These are phyloP conservation scores for Sanghuangporus weigelae DNA, from an alignment of 1,284 basidiomycete genomes.

Conservation along the genomic window DNA sequence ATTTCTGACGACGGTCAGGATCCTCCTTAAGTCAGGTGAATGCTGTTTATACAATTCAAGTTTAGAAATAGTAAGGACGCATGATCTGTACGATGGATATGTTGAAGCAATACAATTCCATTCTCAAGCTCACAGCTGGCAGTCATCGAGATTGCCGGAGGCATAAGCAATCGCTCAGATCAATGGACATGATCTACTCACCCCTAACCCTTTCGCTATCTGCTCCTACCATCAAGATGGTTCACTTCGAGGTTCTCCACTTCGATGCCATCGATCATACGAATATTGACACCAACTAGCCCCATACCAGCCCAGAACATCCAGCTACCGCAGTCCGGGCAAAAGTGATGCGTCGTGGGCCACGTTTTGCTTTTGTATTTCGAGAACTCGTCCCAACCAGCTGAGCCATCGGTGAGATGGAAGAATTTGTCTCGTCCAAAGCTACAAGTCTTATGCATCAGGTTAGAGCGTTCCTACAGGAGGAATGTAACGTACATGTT, in stretches of 20 bases:
- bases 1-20: background rate
- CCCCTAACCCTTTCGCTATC: too few relatives aligned
- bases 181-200: too few relatives aligned
- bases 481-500: conserved; percentile 10
- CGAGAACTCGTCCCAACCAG: background rate
- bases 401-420: background rate
- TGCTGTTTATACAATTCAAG: background rate
- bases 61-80: background rate
- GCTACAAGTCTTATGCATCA: background rate
- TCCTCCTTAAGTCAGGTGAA: background rate
- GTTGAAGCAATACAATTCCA: too few relatives aligned
- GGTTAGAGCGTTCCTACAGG: too few relatives aligned
- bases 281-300: background rate
- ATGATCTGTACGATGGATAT: too few relatives aligned
- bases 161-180: too few relatives aligned
- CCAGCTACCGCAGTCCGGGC: background rate
- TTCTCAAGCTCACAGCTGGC: too few relatives aligned
- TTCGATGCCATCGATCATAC: conserved; percentile 7
- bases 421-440: background rate
- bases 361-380: background rate
- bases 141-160: too few relatives aligned
- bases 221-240: background rate
- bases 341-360: background rate
- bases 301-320: conserved; percentile 1
- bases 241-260: background rate